Conservation (phyloP, 2,329 filamentous ascomycete genomes). For the Talaromyces sp. region DNA sequence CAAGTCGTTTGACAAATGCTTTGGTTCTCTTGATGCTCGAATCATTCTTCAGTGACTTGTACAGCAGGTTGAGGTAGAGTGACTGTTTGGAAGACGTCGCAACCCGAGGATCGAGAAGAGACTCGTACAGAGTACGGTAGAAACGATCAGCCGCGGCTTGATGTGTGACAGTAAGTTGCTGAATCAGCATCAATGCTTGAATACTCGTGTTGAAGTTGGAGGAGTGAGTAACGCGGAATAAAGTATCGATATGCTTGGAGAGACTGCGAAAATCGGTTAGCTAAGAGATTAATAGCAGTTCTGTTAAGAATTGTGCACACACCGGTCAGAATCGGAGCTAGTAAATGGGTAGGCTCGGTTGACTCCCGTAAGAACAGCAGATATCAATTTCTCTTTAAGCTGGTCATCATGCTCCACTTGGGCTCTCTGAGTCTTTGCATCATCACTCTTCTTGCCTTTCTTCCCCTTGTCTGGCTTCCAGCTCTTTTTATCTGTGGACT, state of each 20-base stretch:
- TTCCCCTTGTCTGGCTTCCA: slow-evolving; percentile 48
- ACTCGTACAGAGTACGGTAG: slow-evolving; percentile 94
- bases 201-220: slow-evolving; percentile 99
- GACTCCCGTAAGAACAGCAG: slow-evolving; percentile 85
- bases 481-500: slow-evolving; percentile 45
- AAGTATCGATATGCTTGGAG: slow-evolving; percentile 83
- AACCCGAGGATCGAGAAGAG: slow-evolving; percentile 82
- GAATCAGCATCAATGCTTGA: slow-evolving; percentile 89
- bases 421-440: slow-evolving; percentile 27
- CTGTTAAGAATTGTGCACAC: slow-evolving; percentile 30
- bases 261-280: slow-evolving; percentile 51
- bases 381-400: slow-evolving; percentile 84
- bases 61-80: slow-evolving; percentile 88
- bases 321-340: slow-evolving; percentile 71
- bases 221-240: slow-evolving; percentile 94
- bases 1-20: slow-evolving; percentile 88
- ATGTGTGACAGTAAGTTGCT: slow-evolving; percentile 79
- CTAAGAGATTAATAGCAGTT: not conserved
- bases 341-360: slow-evolving; percentile 95
- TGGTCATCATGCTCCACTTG: slow-evolving; percentile 57
- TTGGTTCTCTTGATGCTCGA: slow-evolving; percentile 88
- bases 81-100: slow-evolving; percentile 90
- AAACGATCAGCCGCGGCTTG: slow-evolving; percentile 83
- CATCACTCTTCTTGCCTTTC: slow-evolving; percentile 49
- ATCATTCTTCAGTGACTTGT: slow-evolving; percentile 82